phyloP scores from a whole-genome alignment of 1,284 basidiomycete genomes.

The Cutaneotrichosporon sp. region DNA sequence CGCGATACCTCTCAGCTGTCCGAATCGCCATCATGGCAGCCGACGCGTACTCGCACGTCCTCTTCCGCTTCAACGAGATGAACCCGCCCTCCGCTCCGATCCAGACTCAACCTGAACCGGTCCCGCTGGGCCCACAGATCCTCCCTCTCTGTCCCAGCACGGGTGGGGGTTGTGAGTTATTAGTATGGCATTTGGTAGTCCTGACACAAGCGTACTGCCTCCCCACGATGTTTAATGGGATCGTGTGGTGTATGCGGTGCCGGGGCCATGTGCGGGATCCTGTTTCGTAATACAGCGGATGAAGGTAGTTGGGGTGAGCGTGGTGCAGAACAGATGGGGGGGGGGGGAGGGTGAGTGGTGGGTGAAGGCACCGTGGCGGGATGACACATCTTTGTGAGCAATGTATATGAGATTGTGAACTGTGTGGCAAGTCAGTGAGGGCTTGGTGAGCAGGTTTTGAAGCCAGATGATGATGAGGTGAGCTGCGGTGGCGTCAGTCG shows the following conservation, averaged over 20 bases:
- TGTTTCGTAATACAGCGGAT: background rate
- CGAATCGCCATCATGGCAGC: background rate
- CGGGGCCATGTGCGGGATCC: background rate
- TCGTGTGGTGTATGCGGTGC: conserved; percentile 7
- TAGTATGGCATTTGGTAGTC: background rate
- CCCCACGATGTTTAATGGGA: conserved; percentile 2
- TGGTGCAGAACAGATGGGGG: background rate
- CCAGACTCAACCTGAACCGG: too few relatives aligned
- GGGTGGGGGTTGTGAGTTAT: background rate
- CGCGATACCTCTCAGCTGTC: background rate
- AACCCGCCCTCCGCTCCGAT: background rate
- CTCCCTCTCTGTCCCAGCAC: background rate
- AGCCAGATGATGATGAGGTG: background rate
- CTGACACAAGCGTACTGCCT: conserved; percentile 8
- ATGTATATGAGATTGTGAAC: too few relatives aligned
- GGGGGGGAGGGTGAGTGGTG: background rate
- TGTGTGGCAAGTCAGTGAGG: background rate
- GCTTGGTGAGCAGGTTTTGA: background rate
- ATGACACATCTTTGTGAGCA: too few relatives aligned
- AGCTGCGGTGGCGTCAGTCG: too few relatives aligned
- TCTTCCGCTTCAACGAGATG: background rate
- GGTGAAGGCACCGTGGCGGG: background rate
- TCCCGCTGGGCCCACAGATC: background rate
- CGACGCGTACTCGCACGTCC: background rate
- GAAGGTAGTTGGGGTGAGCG: background rate